These are phyloP conservation scores for Tranzscheliella williamsii DNA, from an alignment of 1,284 basidiomycete genomes.

Conservation along the genomic window DNA sequence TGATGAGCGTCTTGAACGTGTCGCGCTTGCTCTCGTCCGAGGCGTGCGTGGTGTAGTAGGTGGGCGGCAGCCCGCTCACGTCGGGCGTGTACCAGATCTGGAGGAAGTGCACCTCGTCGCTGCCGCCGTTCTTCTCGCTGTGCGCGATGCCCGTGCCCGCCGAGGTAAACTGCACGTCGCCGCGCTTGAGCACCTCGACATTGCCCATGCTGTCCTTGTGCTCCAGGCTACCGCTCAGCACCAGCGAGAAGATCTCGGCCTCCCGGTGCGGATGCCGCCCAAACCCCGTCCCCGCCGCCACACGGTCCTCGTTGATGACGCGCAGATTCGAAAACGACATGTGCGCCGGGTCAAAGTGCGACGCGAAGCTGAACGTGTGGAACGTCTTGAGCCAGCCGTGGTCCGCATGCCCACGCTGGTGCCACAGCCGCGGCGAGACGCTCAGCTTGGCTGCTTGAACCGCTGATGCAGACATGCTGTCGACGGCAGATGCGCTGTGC, in stretches of 20 bases:
- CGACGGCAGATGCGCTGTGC: no score
- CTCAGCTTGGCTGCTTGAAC: conserved; percentile 12
- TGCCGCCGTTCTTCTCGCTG: conserved; percentile 70
- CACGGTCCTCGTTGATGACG: conserved; percentile 85
- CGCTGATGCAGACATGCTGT: not conserved
- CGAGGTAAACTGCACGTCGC: conserved; percentile 86
- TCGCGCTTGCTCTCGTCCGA: conserved; percentile 35
- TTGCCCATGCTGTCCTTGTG: conserved; percentile 83
- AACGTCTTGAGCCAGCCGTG: conserved; percentile 79
- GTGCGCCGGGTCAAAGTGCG: conserved; percentile 70
- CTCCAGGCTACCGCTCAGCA: conserved; percentile 75
- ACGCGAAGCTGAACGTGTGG: conserved; percentile 70
- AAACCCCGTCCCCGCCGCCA: conserved; percentile 77
- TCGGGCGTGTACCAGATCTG: conserved; percentile 52
- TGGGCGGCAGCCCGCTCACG: conserved; percentile 16
- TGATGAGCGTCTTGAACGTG: conserved; percentile 42
- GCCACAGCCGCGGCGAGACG: conserved; percentile 26
- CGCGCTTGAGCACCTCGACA: conserved; percentile 80
- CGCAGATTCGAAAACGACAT: conserved; percentile 63
- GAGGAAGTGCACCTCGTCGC: conserved; percentile 61
- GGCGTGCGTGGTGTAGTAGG: conserved; percentile 45
- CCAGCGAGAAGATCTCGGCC: conserved; percentile 86
- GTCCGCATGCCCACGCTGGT: conserved; percentile 64
- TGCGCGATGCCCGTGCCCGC: conserved; percentile 82
- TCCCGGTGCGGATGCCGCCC: conserved; percentile 76